Base-by-base conservation (phyloP, 805 yeast genomes). In the Ogataea ramenticola region DNA sequence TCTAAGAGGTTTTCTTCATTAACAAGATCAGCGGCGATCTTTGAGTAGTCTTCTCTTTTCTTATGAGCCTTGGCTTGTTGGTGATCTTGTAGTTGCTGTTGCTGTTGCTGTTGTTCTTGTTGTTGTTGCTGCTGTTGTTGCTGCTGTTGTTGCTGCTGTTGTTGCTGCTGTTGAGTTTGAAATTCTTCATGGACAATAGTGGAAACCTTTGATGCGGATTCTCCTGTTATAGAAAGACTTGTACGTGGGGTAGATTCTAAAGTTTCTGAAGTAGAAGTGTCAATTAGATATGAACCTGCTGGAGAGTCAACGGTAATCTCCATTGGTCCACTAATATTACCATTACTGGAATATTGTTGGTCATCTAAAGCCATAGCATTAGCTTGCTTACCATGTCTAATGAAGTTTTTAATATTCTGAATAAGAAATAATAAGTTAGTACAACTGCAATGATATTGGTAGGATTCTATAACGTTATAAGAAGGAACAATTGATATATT, bases 321-420 rank as follows among this genome's bases (percentile, higher is more conserved):
- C 6, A 24, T 7, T 24, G 10, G 10, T 7, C 27, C 27, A 24
- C 10, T 10, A 24, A 24, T 24, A 10, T 24, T 24, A 24, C 6
- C 6, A 10, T 6, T 7, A 24, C 10, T 10, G 27, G 27, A 24
- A 24, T 24, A 24, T 10, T 29, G 15, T n/a, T 4, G 35, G n/a
- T 31, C 42, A 30, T 32, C 31, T 9, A 6, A n/a, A 3, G 10
- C 30, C 33, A 43, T 24, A 3, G 41, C 52, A 42, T 56, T 64
- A 6, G 68, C 70, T 41, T 65, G 67, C 46, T 56, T 66, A 16
- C 74, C 74, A 44, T 68, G 72, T 43, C 73, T 62, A 42, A 70
- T 70, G 45, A 68, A 66, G 45, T 69, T 67, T 51, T 66, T 67
- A 32, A 70, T 52, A 52, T 66, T 68, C 70, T 67, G 44, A 20